phyloP scores from a whole-genome alignment of 202 grass and related monocot species.

The Panicum virgatum region DNA sequence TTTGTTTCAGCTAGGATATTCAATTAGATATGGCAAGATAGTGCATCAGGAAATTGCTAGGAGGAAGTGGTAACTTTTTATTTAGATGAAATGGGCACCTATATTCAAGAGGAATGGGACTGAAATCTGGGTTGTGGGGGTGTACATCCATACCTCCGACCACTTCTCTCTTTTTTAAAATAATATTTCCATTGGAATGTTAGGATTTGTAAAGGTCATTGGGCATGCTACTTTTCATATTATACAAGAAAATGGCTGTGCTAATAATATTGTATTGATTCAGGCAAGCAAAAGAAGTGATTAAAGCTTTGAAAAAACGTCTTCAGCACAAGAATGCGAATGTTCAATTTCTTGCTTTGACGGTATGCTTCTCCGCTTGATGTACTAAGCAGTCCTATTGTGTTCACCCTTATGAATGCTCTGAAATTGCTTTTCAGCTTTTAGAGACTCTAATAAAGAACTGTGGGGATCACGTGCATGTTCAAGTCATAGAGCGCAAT shows the following conservation, averaged over 20 bases:
- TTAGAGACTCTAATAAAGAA: conserved; percentile 90
- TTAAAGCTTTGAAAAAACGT: conserved; percentile 86
- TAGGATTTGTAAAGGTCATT: conserved; percentile 21
- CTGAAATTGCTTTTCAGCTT: conserved; percentile 48
- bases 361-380: conserved; percentile 46
- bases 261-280: conserved; percentile 33
- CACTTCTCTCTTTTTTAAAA: not conserved
- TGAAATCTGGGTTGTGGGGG: no score
- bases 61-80: not conserved
- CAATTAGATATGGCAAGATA: not conserved
- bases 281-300: conserved; percentile 89
- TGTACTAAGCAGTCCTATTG: not conserved
- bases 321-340: conserved; percentile 77
- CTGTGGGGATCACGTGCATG: conserved; percentile 75
- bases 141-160: no score
- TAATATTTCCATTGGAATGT: not conserved
- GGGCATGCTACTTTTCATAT: not conserved
- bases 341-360: conserved; percentile 84
- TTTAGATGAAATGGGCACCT: not conserved
- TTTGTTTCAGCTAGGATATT: not conserved
- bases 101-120: not conserved
- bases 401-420: conserved; percentile 1
- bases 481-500: conserved; percentile 72
- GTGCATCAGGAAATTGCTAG: not conserved
- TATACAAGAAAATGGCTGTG: not conserved